phyloP scores from a whole-genome alignment of 2,329 filamentous ascomycete genomes.

The Aspergillus spinulosporus region DNA sequence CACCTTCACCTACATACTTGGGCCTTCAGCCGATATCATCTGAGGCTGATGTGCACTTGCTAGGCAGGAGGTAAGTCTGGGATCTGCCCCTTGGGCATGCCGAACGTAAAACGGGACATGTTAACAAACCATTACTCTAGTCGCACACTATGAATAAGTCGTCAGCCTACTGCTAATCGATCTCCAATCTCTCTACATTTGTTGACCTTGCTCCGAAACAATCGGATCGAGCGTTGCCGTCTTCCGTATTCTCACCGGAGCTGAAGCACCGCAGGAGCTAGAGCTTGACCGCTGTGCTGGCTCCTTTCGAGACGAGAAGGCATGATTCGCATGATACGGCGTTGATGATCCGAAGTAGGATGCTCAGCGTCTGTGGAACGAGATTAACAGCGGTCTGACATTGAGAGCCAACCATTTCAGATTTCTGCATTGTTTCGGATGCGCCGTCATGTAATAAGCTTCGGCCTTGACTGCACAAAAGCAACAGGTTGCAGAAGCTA shows the following conservation, averaged over 20 bases:
- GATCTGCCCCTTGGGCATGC: too few species aligned
- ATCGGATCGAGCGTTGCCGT: background rate
- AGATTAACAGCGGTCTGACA: conserved; percentile 10
- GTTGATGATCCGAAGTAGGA: background rate
- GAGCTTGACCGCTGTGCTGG: background rate
- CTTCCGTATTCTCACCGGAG: background rate
- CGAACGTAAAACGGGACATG: too few species aligned
- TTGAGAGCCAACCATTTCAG: conserved; percentile 12
- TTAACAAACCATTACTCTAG: too few species aligned
- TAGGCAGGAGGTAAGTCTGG: background rate
- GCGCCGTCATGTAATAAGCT: conserved; percentile 12
- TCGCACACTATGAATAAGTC: too few species aligned
- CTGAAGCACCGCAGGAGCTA: background rate
- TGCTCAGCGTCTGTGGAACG: conserved; percentile 7
- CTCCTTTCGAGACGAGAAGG: background rate
- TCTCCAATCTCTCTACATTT: too few species aligned
- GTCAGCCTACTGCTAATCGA: too few species aligned
- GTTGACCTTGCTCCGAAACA: too few species aligned
- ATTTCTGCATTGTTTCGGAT: background rate
- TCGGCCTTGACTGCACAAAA: conserved; percentile 13
- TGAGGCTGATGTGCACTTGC: background rate
- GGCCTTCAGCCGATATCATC: background rate
- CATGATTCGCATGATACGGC: conserved; percentile 9
- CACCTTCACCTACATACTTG: background rate
- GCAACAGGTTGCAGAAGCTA: background rate